Conservation (phyloP, 2,329 filamentous ascomycete genomes). For the Cladosporium halotolerans region DNA sequence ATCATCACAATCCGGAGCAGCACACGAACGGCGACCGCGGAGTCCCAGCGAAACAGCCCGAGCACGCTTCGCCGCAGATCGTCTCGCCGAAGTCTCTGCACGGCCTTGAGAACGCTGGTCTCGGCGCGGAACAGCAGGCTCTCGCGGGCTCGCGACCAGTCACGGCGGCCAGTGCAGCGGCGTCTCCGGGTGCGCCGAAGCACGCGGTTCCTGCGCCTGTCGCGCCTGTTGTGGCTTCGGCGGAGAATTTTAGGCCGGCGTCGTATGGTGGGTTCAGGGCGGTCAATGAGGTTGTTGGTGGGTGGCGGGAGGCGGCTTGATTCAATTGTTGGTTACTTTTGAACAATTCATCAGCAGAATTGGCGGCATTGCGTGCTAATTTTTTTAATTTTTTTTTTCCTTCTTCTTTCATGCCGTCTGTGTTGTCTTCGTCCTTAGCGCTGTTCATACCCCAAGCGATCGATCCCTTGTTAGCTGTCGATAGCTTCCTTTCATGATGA, state of each 20-base stretch:
- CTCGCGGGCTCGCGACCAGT: not conserved
- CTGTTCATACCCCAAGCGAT: too few species aligned
- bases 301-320: not conserved
- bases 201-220: not conserved
- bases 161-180: not conserved
- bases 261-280: conserved; percentile 6
- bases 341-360: too few species aligned
- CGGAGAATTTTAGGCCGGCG: not conserved
- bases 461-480: too few species aligned
- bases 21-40: not conserved
- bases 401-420: too few species aligned
- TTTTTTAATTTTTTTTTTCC: too few species aligned
- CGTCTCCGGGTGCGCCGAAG: not conserved
- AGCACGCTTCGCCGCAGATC: not conserved
- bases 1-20: not conserved
- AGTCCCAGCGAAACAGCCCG: not conserved
- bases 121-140: not conserved
- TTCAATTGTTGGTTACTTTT: too few species aligned
- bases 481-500: too few species aligned
- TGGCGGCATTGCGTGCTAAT: too few species aligned
- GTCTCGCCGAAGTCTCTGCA: not conserved
- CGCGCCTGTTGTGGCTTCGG: not conserved
- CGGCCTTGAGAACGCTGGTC: not conserved
- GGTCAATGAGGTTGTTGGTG: conserved; percentile 1
- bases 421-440: too few species aligned